Conservation (phyloP, 306 rosid genomes). For the Malus asiatica region DNA sequence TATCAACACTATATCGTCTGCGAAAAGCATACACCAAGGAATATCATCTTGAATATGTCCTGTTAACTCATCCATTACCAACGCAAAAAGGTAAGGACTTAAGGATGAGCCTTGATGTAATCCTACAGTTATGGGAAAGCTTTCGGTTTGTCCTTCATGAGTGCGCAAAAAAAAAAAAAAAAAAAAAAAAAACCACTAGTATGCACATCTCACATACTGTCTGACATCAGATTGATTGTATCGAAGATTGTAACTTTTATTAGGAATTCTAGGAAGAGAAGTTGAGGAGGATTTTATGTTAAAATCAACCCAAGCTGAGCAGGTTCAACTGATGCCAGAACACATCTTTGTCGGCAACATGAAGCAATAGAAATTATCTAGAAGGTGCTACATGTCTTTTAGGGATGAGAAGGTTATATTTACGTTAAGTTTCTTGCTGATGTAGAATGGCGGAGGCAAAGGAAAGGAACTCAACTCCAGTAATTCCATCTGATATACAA, state of each 20-base stretch:
- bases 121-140: too few relatives aligned
- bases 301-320: neutral
- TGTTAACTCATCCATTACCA: too few relatives aligned
- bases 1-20: too few relatives aligned
- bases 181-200: too few relatives aligned
- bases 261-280: neutral
- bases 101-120: too few relatives aligned
- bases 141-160: too few relatives aligned
- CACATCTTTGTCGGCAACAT: neutral
- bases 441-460: slow-evolving; percentile 98
- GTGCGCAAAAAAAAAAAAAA: too few relatives aligned
- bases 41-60: too few relatives aligned
- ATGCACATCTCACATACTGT: too few relatives aligned
- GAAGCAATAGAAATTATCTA: neutral
- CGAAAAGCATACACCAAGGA: too few relatives aligned
- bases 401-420: neutral
- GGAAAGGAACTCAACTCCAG: slow-evolving; percentile 74
- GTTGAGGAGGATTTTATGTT: neutral
- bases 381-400: neutral
- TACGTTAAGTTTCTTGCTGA: slow-evolving; percentile 9
- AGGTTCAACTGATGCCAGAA: too few relatives aligned
- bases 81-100: too few relatives aligned
- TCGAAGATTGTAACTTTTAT: neutral
- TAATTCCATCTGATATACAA: slow-evolving; percentile 81
- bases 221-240: neutral